Conservation (phyloP, 2,329 filamentous ascomycete genomes). For the Trichoderma afroharzianum region DNA sequence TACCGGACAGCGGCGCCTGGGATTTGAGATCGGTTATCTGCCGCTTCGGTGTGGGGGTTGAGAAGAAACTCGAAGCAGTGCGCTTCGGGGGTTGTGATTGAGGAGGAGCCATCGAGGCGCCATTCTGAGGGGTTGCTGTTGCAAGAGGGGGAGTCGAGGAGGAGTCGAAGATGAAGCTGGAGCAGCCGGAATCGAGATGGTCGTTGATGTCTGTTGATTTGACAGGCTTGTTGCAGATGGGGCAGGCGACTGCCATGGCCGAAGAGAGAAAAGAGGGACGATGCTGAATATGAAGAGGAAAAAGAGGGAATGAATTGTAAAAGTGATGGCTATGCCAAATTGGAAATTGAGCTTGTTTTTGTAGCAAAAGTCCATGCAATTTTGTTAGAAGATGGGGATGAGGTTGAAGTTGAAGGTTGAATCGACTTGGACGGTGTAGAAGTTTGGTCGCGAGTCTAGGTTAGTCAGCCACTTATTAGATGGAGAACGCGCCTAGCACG, state of each 20-base stretch:
- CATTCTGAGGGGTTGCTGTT: conserved; percentile 29
- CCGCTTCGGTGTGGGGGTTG: conserved; percentile 57
- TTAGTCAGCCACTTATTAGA: background rate
- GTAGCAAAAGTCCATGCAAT: background rate
- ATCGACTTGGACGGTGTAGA: background rate
- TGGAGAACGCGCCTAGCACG: background rate
- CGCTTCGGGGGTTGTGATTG: conserved; percentile 46
- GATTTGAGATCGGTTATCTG: conserved; percentile 32
- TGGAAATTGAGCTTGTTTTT: background rate
- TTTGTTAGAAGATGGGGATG: background rate
- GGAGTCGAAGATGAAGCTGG: conserved; percentile 58
- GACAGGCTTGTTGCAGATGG: conserved; percentile 74
- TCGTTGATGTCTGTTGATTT: conserved; percentile 75
- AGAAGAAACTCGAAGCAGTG: conserved; percentile 57
- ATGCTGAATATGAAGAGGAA: background rate
- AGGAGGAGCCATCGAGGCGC: conserved; percentile 26
- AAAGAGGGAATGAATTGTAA: background rate
- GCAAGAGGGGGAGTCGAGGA: conserved; percentile 32
- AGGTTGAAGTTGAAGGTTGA: background rate
- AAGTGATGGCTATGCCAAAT: background rate
- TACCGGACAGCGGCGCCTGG: conserved; percentile 34
- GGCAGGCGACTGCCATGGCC: conserved; percentile 58
- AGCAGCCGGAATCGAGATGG: conserved; percentile 84
- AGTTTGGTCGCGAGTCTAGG: background rate
- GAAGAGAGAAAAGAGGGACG: background rate